Evolutionary conservation across 2,329 filamentous ascomycete genomes (phyloP).

Genomic region (Penicillium sclerotigenum): DNA sequence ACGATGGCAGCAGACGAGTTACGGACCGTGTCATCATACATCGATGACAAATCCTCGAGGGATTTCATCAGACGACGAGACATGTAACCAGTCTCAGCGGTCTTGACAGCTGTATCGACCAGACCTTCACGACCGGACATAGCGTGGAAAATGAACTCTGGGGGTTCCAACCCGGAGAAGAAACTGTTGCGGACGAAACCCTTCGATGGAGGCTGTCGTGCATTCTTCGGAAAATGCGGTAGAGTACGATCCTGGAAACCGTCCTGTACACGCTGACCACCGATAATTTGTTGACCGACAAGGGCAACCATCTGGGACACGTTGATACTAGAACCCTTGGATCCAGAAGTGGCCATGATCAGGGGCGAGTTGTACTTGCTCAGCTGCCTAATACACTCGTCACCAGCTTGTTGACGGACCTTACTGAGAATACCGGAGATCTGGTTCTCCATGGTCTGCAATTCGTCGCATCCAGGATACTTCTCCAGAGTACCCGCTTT

Average conservation of each 20-base stretch:
- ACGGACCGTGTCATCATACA: constrained; percentile 92
- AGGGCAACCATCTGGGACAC: constrained; percentile 98
- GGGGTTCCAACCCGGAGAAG: constrained; percentile 84
- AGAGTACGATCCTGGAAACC: constrained; percentile 94
- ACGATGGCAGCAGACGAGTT: constrained; percentile 86
- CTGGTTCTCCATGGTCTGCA: constrained; percentile 84
- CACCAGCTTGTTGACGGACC: constrained; percentile 86
- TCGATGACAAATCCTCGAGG: constrained; percentile 85
- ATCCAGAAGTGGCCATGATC: constrained; percentile 96
- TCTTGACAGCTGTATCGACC: constrained; percentile 98
- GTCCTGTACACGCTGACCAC: constrained; percentile 84
- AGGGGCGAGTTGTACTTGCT: constrained; percentile 89
- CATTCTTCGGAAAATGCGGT: constrained; percentile 92
- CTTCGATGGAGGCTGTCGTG: constrained; percentile 87
- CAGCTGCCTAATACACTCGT: constrained; percentile 83
- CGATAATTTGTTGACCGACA: constrained; percentile 97
- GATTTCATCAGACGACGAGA: constrained; percentile 97
- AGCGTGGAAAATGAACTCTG: constrained; percentile 96
- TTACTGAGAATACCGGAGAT: constrained; percentile 89
- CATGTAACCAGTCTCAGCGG: constrained; percentile 98
- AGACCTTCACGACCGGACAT: constrained; percentile 98
- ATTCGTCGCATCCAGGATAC: constrained; percentile 82
- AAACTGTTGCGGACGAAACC: constrained; percentile 98
- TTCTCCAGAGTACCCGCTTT: constrained; percentile 79
- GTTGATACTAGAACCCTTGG: constrained; percentile 96